Base-by-base conservation (phyloP, 495 filamentous ascomycete genomes). In the Pyrenopolyporus hunteri region DNA sequence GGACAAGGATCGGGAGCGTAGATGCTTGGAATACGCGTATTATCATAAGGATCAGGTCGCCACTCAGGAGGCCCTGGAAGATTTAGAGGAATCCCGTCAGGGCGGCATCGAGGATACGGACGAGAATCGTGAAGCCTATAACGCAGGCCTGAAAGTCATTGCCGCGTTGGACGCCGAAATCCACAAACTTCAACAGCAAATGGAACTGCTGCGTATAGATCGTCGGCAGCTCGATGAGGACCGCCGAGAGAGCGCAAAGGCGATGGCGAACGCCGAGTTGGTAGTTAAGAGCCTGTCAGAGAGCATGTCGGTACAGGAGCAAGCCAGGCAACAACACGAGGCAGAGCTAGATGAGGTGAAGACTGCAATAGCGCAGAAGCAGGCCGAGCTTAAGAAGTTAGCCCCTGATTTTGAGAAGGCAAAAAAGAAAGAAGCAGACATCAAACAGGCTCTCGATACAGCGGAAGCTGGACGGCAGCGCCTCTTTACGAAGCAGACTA, bases 11-110 rank as follows among this genome's bases (percentile, higher is more conserved):
- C 87, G 88, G 57, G 94, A 99, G 70, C 85, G 92, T 43, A 82
- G 93, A 54, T 96, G 92, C 73, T 78, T 99, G 29, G 91, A 97
- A 69, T 98, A 97, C 70, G 91, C 92, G 1, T 96, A 97, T 64
- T 91, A 96, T 69, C 87, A 92, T 57, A 88, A 88, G 53, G 91
- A 97, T 62, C 92, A 97, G 68, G 82, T 88, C 19, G 87, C 88
- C 23, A 88, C 94, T 32, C 73, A 85, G 35, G 84, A 86, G 51
- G 85, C 88, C 6, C 81, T 98, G 2, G 91, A 93, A 43, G 89
- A 85, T 51, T 82, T 99, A 14, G 93, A 98, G 33, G 89, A 90
- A 46, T 82, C 85, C 50, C 83, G 92, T 36, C 86, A 92, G 68
- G 87, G 83, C 16, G 92, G 92, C 11, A 83, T 90, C 2, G 92